Evolutionary conservation across 306 rosid species (phyloP).

Genomic region (Clitoria ternatea): DNA sequence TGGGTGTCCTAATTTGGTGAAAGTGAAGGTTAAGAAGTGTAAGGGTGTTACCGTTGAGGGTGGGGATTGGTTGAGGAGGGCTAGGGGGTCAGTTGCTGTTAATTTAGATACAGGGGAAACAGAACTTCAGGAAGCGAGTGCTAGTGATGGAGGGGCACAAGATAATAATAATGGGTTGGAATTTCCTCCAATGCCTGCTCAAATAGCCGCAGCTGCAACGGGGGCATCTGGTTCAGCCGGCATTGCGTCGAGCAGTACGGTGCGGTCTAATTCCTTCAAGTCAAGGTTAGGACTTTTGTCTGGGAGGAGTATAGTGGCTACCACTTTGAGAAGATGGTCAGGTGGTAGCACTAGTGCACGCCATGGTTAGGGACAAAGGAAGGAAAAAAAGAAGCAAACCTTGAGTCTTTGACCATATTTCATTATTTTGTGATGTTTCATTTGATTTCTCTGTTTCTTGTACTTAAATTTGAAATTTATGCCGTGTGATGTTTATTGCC

Average conservation of each 20-base stretch:
- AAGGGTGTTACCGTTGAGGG: conserved; percentile 77
- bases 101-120: conserved; percentile 73
- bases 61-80: conserved; percentile 70
- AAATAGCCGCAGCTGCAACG: conserved; percentile 24
- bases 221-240: conserved; percentile 12
- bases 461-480: conserved; percentile 31
- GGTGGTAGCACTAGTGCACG: conserved; percentile 58
- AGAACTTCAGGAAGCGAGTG: conserved; percentile 75
- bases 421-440: conserved; percentile 37
- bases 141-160: conserved; percentile 75
- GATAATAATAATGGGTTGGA: conserved; percentile 67
- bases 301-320: conserved; percentile 67
- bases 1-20: conserved; percentile 97
- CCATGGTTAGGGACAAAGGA: conserved; percentile 36
- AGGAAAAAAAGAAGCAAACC: conserved; percentile 27
- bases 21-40: conserved; percentile 94
- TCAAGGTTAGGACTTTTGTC: conserved; percentile 71
- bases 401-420: conserved; percentile 31
- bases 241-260: conserved; percentile 48
- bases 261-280: conserved; percentile 61
- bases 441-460: conserved; percentile 44
- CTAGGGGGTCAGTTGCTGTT: conserved; percentile 70
- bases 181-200: conserved; percentile 44
- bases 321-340: conserved; percentile 81
- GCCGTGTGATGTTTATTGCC: conserved; percentile 56